A percentile compares a stretch with the other conserved stretches of the same genome.
These are phyloP conservation scores for Nothophytophthora sp. DNA, from an alignment of 352 stramenopile species.

Conservation along the genomic window DNA sequence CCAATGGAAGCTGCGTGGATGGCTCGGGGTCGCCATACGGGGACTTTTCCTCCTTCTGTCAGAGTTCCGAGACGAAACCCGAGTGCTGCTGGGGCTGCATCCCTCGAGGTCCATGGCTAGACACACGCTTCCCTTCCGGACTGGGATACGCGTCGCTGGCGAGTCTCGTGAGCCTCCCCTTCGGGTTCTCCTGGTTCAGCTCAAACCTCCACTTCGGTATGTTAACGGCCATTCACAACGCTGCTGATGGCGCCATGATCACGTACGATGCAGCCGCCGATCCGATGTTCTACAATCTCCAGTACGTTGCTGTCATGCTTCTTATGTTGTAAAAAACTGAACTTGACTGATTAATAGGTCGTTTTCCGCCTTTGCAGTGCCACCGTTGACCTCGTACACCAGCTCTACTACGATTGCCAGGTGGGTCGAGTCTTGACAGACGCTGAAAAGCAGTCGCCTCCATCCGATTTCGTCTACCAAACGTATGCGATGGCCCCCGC, in stretches of 20 bases:
- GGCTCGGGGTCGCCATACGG: slow-evolving; percentile 6
- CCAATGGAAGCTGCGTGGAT: slow-evolving; percentile 8
- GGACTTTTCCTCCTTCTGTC: slow-evolving; percentile 34
- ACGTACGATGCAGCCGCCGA: slow-evolving; percentile 39
- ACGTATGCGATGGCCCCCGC: slow-evolving; percentile 2
- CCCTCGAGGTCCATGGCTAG: slow-evolving; percentile 36
- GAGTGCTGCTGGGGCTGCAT: slow-evolving; percentile 31
- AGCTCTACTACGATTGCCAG: slow-evolving; percentile 57
- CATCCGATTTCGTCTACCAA: slow-evolving; percentile 38
- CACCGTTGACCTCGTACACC: slow-evolving; percentile 42
- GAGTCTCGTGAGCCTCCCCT: slow-evolving; percentile 26
- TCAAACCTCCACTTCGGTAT: slow-evolving; percentile 44
- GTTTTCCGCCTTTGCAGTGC: slow-evolving; percentile 14
- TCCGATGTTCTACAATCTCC: slow-evolving; percentile 60
- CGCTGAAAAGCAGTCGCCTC: slow-evolving; percentile 30
- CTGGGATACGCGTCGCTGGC: slow-evolving; percentile 41
- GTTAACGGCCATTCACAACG: slow-evolving; percentile 57
- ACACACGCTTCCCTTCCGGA: slow-evolving; percentile 34
- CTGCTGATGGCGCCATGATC: slow-evolving; percentile 36
- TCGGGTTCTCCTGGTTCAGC: slow-evolving; percentile 34
- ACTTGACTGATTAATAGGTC: no score
- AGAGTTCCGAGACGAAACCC: slow-evolving; percentile 19
- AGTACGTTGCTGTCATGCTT: slow-evolving; percentile 31
- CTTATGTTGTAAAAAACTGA: no score
- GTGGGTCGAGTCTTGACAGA: slow-evolving; percentile 40